Conservation (phyloP, 148 eudicot species). For the Persicaria tinctoria region DNA sequence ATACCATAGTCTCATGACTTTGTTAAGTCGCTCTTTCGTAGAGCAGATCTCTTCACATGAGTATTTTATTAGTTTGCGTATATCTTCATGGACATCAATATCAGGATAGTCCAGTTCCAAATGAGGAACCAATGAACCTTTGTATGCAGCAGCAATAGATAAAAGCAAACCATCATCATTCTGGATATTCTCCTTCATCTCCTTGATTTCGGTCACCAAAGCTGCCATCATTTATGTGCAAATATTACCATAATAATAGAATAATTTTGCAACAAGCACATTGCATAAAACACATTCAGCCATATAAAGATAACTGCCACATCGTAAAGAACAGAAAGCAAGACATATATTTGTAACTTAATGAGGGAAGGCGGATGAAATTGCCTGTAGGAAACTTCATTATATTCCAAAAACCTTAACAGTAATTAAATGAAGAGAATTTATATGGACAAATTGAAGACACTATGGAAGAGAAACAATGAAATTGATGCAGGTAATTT, state of each 20-base stretch:
- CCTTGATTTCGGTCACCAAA: slow-evolving; percentile 76
- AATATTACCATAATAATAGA: background rate
- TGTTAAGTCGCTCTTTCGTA: slow-evolving; percentile 73
- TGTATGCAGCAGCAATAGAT: slow-evolving; percentile 71
- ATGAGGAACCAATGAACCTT: slow-evolving; percentile 59
- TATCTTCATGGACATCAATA: slow-evolving; percentile 63
- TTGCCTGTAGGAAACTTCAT: background rate
- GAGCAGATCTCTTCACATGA: slow-evolving; percentile 84
- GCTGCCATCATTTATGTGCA: slow-evolving; percentile 37
- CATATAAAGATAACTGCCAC: background rate
- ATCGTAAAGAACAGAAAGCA: background rate
- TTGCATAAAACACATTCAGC: too few species aligned
- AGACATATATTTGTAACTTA: background rate
- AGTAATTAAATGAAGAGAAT: background rate
- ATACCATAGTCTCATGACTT: slow-evolving; percentile 82
- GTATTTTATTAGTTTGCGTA: slow-evolving; percentile 66
- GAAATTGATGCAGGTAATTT: background rate
- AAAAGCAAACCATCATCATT: slow-evolving; percentile 69
- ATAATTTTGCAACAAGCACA: background rate
- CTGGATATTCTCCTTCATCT: slow-evolving; percentile 63
- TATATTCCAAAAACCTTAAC: background rate
- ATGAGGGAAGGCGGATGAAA: background rate
- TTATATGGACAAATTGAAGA: background rate
- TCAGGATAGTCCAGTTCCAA: slow-evolving; percentile 61
- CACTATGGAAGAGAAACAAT: background rate